phyloP scores from a whole-genome alignment of 306 rosid species.

The Canavalia ensiformis region DNA sequence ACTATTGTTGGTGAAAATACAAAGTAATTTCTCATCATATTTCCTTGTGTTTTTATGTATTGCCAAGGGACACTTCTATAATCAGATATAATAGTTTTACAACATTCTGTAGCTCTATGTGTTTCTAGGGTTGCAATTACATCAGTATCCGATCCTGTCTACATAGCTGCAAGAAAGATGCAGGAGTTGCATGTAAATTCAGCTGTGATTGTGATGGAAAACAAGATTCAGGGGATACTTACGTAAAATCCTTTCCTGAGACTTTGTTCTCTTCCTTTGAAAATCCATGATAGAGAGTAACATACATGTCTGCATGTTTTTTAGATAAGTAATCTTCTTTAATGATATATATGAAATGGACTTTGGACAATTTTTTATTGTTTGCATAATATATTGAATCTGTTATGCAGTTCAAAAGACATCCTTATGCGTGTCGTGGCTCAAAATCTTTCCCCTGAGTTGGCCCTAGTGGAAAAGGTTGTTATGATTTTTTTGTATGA shows the following conservation, averaged over 20 bases:
- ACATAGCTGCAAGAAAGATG: conserved; percentile 91
- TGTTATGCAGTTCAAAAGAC: conserved; percentile 84
- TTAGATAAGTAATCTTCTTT: conserved; percentile 26
- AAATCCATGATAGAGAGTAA: conserved; percentile 33
- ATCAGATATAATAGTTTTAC: conserved; percentile 49
- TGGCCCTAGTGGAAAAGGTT: conserved; percentile 82
- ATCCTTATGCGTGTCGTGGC: conserved; percentile 95
- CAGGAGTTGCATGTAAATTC: conserved; percentile 82
- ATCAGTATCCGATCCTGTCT: conserved; percentile 83
- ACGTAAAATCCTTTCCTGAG: conserved; percentile 65
- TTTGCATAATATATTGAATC: conserved; percentile 45
- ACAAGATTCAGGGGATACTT: conserved; percentile 88
- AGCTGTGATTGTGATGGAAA: conserved; percentile 67
- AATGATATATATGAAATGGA: conserved; percentile 33
- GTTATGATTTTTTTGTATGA: conserved; percentile 41
- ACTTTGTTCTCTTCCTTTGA: conserved; percentile 31
- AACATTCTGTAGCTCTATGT: conserved; percentile 61
- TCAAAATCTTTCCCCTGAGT: conserved; percentile 83
- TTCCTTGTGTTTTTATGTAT: conserved; percentile 43
- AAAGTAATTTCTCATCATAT: conserved; percentile 64
- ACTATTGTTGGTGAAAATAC: conserved; percentile 74
- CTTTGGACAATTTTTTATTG: neutral
- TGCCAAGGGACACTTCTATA: conserved; percentile 27
- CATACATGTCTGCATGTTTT: conserved; percentile 26
- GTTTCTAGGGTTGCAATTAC: conserved; percentile 84